Evolutionary conservation across 2,329 filamentous ascomycete genomes (phyloP), one percentile per base, ranked within the genome.

Genomic region (Fonsecaea erecta): DNA sequence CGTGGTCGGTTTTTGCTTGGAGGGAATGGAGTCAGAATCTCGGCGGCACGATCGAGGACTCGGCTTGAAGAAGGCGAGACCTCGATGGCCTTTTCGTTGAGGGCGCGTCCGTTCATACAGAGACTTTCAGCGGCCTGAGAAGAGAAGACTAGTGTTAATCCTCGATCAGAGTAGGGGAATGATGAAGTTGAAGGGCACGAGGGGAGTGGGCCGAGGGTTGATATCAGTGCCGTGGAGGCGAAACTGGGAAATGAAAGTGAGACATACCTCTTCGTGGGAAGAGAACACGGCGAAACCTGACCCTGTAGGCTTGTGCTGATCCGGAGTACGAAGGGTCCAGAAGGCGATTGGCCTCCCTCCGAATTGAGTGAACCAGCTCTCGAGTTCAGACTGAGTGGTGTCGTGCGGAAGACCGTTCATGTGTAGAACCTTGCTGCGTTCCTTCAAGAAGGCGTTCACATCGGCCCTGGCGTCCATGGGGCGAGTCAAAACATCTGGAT

Each of bases 331-430:
- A 57, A 99, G 85, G 18, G 95, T 99, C 95, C 95, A 99, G 81
- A 99, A 99, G 21, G 95, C 95, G 80, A 99, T 99, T 32, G 95
- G 95, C 51, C 95, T 91, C 56, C 95, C 95, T 70, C 95, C 95
- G 76, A 97, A 99, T 79, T 99, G 95, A 32, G 95, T 99, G 77
- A 98, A 99, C 95, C 95, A 99, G 81, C 93, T 97, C 82, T 99
- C 95, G 26, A 99, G 86, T 81, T 99, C 95, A 2, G 94, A 98
- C 81, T 99, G 95, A 1, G 95, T 99, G 37, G 95, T 99, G 74
- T 99, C 95, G 77, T 99, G 95, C 52, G 95, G 95, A 59, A 99
- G 85, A 55, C 95, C 95, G 74, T 93, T 97, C 89, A 99, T 94
- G 79, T 99, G 95, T 62, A 99, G 86, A 43, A 99, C 94, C 81